phyloP scores from a whole-genome alignment of 2,329 filamentous ascomycete genomes.

The Alternaria tenuissima region DNA sequence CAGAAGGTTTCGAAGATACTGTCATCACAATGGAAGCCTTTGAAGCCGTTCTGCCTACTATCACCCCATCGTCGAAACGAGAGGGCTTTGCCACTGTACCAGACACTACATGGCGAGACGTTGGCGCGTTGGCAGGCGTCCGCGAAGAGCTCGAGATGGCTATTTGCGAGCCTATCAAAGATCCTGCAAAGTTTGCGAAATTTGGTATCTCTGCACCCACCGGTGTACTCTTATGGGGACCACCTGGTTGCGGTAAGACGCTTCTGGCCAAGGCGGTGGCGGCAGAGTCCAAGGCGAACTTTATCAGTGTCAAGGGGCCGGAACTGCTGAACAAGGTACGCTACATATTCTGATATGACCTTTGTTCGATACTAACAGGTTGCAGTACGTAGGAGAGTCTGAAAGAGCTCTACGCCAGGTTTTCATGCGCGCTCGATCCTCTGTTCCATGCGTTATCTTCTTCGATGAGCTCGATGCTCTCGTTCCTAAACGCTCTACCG shows the following conservation, averaged over 20 bases:
- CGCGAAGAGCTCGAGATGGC: constrained; percentile 83
- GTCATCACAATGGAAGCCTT: constrained; percentile 74
- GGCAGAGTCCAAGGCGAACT: constrained; percentile 94
- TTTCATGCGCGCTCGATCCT: constrained; percentile 85
- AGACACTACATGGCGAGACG: constrained; percentile 90
- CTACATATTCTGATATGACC: background rate
- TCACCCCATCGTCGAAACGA: constrained; percentile 83
- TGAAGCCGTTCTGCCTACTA: constrained; percentile 73
- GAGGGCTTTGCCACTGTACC: constrained; percentile 97
- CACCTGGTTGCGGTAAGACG: constrained; percentile 96
- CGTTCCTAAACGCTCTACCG: constrained; percentile 81
- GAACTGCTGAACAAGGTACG: constrained; percentile 86
- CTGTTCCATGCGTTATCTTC: constrained; percentile 92
- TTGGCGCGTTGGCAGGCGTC: constrained; percentile 82
- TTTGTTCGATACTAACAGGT: constrained; percentile 17
- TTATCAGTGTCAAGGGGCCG: constrained; percentile 96
- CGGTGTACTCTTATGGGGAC: constrained; percentile 94
- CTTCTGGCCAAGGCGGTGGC: constrained; percentile 95
- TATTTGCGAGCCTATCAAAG: constrained; percentile 88
- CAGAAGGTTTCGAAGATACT: constrained; percentile 63
- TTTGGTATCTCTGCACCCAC: constrained; percentile 83
- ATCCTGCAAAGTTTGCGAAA: constrained; percentile 77
- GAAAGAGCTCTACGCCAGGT: constrained; percentile 92
- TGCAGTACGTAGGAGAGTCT: constrained; percentile 85
- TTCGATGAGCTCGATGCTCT: constrained; percentile 97